Evolutionary conservation across 164 flowering plant species (phyloP), one percentile per base, ranked within the genome.

Genomic region (Liriodendron chinense): DNA sequence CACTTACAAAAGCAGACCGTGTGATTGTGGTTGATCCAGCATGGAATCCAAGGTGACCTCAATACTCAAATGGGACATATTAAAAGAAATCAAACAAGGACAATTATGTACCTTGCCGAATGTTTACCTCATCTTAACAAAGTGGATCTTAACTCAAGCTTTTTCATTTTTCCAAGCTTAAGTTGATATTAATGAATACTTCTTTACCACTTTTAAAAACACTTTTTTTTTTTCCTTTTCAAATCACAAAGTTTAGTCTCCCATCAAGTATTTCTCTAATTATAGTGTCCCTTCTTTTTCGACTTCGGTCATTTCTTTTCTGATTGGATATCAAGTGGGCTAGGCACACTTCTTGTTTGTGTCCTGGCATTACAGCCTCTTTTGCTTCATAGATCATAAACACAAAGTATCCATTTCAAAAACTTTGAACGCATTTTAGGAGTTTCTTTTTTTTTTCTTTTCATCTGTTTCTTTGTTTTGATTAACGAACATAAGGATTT

Each of bases 11-110:
- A 79, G 99, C 98, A 57, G 99, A 96, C 71, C 97, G 99, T 74
- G 99, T 96, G n/a, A 96, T 96, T 84, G 99, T 96, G 69, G 99
- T 92, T 72, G 99, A 96, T 85, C 98, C 99, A 68, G 98, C 99
- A n/a, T 96, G 99, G 99, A 96, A 96, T 78, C 99, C 99, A 72
- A 96, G 99, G 99, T 96, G 59, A 76, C 13, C 4, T 47, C 16
- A 56, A 28, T 18, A 28, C 47, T 28, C 47, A 18, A 3, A 66
- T 53, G 13, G 13, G 59, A 16, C 16, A 10, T 8, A 12, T 16
- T 16, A 53, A 12, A 16, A 53, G 59, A 12, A 53, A 53, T 53
- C 59, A 53, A 53, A 53, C 43, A 53, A 1, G 59, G 59, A 53
- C 43, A 53, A 53, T 16, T 53, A 53, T 53, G 59, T 53, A 13